Evolutionary conservation across 345 rosid species (phyloP).

Genomic region (Clausena lansium): DNA sequence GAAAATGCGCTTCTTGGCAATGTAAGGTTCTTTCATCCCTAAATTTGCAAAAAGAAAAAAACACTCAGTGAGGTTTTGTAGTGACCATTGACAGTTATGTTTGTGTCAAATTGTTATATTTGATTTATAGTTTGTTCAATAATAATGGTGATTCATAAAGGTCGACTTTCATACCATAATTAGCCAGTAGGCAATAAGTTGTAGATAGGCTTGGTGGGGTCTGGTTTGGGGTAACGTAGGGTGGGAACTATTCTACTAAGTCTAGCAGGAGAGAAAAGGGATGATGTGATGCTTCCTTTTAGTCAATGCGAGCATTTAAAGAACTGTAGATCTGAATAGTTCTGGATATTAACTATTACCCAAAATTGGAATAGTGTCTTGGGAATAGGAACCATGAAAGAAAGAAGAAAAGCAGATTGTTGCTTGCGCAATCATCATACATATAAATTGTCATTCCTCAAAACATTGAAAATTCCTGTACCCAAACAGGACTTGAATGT

Average conservation of each 20-base stretch:
- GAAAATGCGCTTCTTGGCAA: constrained; percentile 64
- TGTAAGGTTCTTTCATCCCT: constrained; percentile 44
- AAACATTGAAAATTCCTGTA: not conserved
- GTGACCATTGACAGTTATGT: not conserved
- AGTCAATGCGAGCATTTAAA: not conserved
- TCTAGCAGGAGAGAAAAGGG: not conserved
- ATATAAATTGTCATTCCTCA: not conserved
- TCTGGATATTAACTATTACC: not conserved
- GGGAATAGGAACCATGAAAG: not conserved
- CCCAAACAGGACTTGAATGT: not conserved
- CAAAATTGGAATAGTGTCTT: not conserved
- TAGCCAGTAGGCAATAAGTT: not conserved
- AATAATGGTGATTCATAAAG: not conserved
- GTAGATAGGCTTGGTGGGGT: not conserved
- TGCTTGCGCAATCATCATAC: not conserved
- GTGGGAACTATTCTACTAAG: not conserved
- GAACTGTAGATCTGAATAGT: not conserved
- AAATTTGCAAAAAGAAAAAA: not conserved
- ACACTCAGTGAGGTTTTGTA: not conserved
- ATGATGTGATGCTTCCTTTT: not conserved
- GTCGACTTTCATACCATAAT: not conserved
- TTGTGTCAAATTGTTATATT: not conserved
- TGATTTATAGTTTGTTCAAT: not conserved
- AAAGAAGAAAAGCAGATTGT: constrained; percentile 1
- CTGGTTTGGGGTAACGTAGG: not conserved